These are phyloP conservation scores for Sclerotinia minor DNA, from an alignment of 2,329 filamentous ascomycete genomes.

Conservation along the genomic window DNA sequence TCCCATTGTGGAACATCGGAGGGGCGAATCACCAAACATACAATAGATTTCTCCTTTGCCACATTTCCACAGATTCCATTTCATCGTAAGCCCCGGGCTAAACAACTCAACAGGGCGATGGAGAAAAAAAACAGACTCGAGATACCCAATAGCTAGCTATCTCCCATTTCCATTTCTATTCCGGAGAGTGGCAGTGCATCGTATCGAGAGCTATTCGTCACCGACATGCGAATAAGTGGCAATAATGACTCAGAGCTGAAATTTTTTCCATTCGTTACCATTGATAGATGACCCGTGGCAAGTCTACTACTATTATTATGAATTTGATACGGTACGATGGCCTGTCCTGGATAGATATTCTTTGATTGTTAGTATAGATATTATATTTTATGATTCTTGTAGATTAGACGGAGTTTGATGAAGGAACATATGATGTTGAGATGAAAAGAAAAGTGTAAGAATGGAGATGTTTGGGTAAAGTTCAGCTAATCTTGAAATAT, in stretches of 20 bases:
- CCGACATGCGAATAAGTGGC: background rate
- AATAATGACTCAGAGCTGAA: background rate
- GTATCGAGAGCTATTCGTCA: background rate
- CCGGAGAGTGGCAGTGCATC: background rate
- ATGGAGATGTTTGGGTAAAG: too few relatives aligned
- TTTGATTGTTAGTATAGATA: background rate
- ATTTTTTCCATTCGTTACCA: background rate
- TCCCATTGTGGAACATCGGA: background rate
- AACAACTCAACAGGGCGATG: background rate
- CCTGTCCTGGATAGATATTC: background rate
- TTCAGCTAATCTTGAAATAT: too few relatives aligned
- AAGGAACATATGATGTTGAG: background rate
- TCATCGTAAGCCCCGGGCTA: background rate
- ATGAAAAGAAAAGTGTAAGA: background rate
- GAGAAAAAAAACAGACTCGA: background rate
- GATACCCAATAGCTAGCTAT: background rate
- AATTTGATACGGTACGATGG: background rate
- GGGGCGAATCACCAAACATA: background rate
- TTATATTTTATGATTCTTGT: background rate
- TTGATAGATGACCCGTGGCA: background rate
- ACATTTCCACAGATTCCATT: background rate
- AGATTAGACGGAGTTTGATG: background rate
- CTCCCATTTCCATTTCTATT: background rate
- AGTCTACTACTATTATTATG: slow-evolving; percentile 6
- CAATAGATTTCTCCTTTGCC: background rate